Conservation (phyloP, 768 basidiomycete genomes). For the Psilocybe sp. region DNA sequence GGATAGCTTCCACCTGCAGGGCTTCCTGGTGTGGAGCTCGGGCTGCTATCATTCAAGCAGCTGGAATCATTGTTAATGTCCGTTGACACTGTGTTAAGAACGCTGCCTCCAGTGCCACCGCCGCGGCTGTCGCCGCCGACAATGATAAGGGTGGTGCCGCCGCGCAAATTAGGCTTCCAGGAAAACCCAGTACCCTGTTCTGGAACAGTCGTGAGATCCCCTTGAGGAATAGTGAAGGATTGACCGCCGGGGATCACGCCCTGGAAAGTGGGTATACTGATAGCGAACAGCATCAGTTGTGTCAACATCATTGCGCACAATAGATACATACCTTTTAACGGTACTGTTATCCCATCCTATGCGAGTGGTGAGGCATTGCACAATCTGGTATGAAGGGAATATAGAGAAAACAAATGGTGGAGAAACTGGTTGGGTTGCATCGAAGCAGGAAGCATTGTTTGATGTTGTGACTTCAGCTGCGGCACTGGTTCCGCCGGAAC, state of each 20-base stretch:
- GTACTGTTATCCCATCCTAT: slow-evolving; percentile 59
- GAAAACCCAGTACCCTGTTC: slow-evolving; percentile 59
- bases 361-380: slow-evolving; percentile 61
- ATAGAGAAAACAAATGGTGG: slow-evolving; percentile 62
- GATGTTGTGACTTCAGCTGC: slow-evolving; percentile 53
- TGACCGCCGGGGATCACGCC: slow-evolving; percentile 81
- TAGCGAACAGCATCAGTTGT: neutral
- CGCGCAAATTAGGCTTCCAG: slow-evolving; percentile 65
- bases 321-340: slow-evolving; percentile 49
- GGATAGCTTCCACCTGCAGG: slow-evolving; percentile 76
- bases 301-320: slow-evolving; percentile 1
- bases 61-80: slow-evolving; percentile 45
- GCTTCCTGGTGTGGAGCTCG: slow-evolving; percentile 73
- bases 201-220: slow-evolving; percentile 38
- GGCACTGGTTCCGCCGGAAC: slow-evolving; percentile 72
- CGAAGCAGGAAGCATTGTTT: slow-evolving; percentile 58
- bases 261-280: slow-evolving; percentile 57
- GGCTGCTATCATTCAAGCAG: slow-evolving; percentile 60
- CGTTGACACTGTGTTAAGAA: slow-evolving; percentile 49
- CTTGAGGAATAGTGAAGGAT: slow-evolving; percentile 63
- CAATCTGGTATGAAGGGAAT: slow-evolving; percentile 58
- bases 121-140: slow-evolving; percentile 68
- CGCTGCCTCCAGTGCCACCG: slow-evolving; percentile 67
- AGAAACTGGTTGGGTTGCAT: slow-evolving; percentile 41
- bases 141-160: slow-evolving; percentile 64